Conservation (phyloP, 2,329 filamentous ascomycete genomes). For the Monosporascus ibericus region DNA sequence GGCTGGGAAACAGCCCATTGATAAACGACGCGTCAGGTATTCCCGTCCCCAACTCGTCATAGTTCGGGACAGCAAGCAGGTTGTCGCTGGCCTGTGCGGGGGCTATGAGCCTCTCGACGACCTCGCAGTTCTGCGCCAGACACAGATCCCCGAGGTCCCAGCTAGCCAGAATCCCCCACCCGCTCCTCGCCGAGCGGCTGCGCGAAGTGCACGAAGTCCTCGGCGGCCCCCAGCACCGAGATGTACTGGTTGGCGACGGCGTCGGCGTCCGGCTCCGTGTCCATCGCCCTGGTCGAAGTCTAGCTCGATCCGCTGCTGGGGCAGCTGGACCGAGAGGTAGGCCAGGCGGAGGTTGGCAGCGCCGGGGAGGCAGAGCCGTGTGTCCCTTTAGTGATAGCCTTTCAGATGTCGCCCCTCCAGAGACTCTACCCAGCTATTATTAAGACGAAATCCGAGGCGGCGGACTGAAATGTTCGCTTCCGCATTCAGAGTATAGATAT, state of each 20-base stretch:
- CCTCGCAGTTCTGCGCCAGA: slow-evolving; percentile 38
- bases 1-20: slow-evolving; percentile 6
- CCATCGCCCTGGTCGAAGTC: slow-evolving; percentile 16
- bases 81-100: slow-evolving; percentile 6
- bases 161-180: slow-evolving; percentile 34
- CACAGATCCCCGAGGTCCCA: slow-evolving; percentile 42
- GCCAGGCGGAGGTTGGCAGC: no score
- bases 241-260: slow-evolving; percentile 28
- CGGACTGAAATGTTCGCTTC: no score
- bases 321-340: no score
- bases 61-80: not conserved
- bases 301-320: no score
- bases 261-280: slow-evolving; percentile 13
- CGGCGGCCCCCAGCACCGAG: slow-evolving; percentile 36
- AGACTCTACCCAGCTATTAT: no score
- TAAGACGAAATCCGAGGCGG: no score
- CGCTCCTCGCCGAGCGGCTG: slow-evolving; percentile 38
- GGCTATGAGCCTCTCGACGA: slow-evolving; percentile 37
- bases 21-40: slow-evolving; percentile 8
- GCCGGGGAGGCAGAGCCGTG: no score
- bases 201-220: slow-evolving; percentile 42
- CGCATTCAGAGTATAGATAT: no score
- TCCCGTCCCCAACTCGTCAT: slow-evolving; percentile 3
- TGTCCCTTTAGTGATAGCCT: no score
- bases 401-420: no score